These are phyloP conservation scores for Saccharomycopsis selenospora DNA, from an alignment of 805 yeast genomes.

Conservation along the genomic window DNA sequence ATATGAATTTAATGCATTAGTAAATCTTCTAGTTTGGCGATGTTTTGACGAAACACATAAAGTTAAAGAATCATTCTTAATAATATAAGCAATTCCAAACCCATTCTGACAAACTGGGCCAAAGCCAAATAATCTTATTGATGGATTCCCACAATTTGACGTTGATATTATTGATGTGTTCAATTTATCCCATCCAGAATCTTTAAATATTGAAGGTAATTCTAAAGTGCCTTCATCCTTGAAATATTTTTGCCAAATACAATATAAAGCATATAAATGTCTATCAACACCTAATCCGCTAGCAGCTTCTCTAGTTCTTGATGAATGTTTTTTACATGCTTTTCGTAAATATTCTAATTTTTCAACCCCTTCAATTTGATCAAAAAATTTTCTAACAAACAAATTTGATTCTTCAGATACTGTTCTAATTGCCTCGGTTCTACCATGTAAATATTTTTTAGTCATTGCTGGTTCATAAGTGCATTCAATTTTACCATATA, in stretches of 20 bases:
- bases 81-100: slow-evolving; percentile 87
- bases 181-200: slow-evolving; percentile 80
- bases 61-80: slow-evolving; percentile 70
- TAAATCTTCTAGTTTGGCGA: slow-evolving; percentile 76
- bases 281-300: slow-evolving; percentile 88
- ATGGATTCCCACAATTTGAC: slow-evolving; percentile 89
- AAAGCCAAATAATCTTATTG: slow-evolving; percentile 79
- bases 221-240: slow-evolving; percentile 25
- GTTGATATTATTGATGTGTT: slow-evolving; percentile 77
- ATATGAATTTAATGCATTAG: slow-evolving; percentile 58
- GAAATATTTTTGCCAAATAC: slow-evolving; percentile 72
- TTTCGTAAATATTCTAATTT: slow-evolving; percentile 53
- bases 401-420: slow-evolving; percentile 74
- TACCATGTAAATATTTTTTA: slow-evolving; percentile 75
- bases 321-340: slow-evolving; percentile 67
- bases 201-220: slow-evolving; percentile 74
- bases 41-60: slow-evolving; percentile 82
- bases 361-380: slow-evolving; percentile 48
- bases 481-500: slow-evolving; percentile 88
- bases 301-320: slow-evolving; percentile 61
- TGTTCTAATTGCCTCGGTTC: slow-evolving; percentile 87
- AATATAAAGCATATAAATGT: slow-evolving; percentile 78
- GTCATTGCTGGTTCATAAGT: slow-evolving; percentile 98
- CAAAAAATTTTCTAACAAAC: slow-evolving; percentile 81
- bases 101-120: slow-evolving; percentile 90